Evolutionary conservation across 1,284 basidiomycete genomes (phyloP), one percentile per base, ranked within the genome.

Genomic region (Vanrija pseudolonga): DNA sequence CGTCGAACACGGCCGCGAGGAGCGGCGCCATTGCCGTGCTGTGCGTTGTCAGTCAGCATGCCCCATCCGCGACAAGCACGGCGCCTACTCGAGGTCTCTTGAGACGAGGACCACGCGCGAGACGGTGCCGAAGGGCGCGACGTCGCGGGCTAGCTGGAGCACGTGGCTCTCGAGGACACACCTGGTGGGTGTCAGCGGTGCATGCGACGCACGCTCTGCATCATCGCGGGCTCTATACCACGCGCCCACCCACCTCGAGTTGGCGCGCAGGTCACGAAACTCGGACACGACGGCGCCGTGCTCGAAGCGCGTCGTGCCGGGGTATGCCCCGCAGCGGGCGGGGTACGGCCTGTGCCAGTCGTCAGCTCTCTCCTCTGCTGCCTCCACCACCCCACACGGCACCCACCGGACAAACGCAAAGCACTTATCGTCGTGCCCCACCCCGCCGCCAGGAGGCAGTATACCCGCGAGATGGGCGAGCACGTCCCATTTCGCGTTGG

Each of bases 281-380:
- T 55, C 54, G 41, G 38, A 11, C 8, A 55, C 54, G 6, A 22
- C 18, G 2, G 24, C 37, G 23, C 54, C 54, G 20, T 44, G 45
- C 40, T 55, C 49, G 41, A 55, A 55, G n/a, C 54, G 54, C 45
- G 48, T 45, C 17, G 47, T 55, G 24, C 49, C 54, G 41, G 39
- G 19, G 26, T 26, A 11, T 11, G 26, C 6, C 7, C 24, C 24
- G 24, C 26, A 6, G 24, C 24, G n/a, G 26, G 23, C 19, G 6
- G 41, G 19, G 22, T 50, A 50, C 4, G 53, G 53, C 7, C 53
- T 55, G 40, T 11, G 26, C 26, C 14, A 15, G 32, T 32, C 32
- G 38, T 50, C 32, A 55, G 53, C 39, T 24, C 12, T 9, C 14
- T 18, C 17, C 17, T n/a, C 28, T 5, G 4, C 19, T 6, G n/a